phyloP scores from a whole-genome alignment of 768 basidiomycete species.

The Xerocomus potaroensis region DNA sequence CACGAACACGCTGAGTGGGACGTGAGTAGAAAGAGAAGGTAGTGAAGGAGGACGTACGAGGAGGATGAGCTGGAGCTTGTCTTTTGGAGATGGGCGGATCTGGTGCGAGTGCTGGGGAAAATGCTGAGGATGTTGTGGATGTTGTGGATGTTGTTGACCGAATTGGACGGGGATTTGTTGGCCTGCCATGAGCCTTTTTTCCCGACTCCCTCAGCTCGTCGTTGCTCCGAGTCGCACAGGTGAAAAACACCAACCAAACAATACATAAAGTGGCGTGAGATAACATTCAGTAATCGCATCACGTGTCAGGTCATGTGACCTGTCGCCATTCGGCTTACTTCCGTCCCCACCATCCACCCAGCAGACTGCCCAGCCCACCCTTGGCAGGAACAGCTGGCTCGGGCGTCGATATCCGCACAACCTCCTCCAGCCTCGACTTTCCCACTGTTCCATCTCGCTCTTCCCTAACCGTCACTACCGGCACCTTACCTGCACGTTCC shows the following conservation, averaged over 20 bases:
- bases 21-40: not conserved
- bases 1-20: slow-evolving; percentile 42
- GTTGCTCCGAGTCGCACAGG: slow-evolving; percentile 1
- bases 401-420: slow-evolving; percentile 42
- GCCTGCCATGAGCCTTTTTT: slow-evolving; percentile 18
- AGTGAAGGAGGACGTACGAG: slow-evolving; percentile 1
- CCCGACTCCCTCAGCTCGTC: slow-evolving; percentile 9
- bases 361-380: slow-evolving; percentile 59
- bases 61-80: slow-evolving; percentile 24
- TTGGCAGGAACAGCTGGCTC: slow-evolving; percentile 41
- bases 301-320: slow-evolving; percentile 14
- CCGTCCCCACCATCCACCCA: slow-evolving; percentile 83
- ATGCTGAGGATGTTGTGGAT: slow-evolving; percentile 11
- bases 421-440: slow-evolving; percentile 57
- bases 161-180: slow-evolving; percentile 26
- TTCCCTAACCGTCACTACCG: slow-evolving; percentile 4
- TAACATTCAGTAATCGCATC: slow-evolving; percentile 1
- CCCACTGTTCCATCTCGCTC: slow-evolving; percentile 19
- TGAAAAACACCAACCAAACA: slow-evolving; percentile 20
- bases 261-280: slow-evolving; percentile 22
- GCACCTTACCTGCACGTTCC: slow-evolving; percentile 61
- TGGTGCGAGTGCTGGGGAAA: slow-evolving; percentile 3
- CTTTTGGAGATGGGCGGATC: slow-evolving; percentile 19
- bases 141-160: slow-evolving; percentile 12
- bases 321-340: slow-evolving; percentile 11